Base-by-base conservation (phyloP, 129 eudicot genomes). In the Dittrichia graveolens region DNA sequence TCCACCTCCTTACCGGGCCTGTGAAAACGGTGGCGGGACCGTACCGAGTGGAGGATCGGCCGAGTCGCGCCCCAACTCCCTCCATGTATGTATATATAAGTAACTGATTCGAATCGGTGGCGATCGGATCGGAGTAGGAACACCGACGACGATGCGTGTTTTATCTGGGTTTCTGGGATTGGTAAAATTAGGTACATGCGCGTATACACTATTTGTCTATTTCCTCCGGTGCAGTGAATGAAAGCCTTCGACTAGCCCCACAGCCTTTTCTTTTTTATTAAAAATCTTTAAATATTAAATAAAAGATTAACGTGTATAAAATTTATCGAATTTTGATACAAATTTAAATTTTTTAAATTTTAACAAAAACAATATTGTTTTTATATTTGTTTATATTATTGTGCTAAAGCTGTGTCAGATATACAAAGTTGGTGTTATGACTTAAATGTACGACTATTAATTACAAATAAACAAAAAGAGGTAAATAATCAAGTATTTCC, bases 1-100 rank as follows among this genome's bases (percentile, higher is more conserved):
- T 95, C 99, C 99, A 95, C 78, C 77, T 95, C 55, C 99, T 82
- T 13, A 95, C 97, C 34, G 99, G 99, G 3, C 99, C 97, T 58
- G 84, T 91, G 67, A 95, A 90, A 7, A 95, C 96, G 43, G 94
- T 88, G 48, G 99, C 75, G 8, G 97, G 88, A n/a, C 89, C 99
- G 89, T 88, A 91, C 59, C 96, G 89, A 58, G 88, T 84, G 8
- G 99, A 88, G 60, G 99, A 88, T 60, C 99, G 91, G 35, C 99
- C 99, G 60, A 91, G 82, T 35, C 99, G 89, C 3, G 91, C 97
- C 45, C 99, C 99, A 13, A 95, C 99, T 56, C 99, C 99, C 61
- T 95, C 99, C 99, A 91, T 95, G 15, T 45, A 10, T 43, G 31
- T 24, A 24, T 24, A 0, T 24, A 24, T 16, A 40, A 57, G 3